These are phyloP conservation scores for Limnomonas spitsbergensis DNA, from an alignment of 139 green algal genomes.

Conservation along the genomic window DNA sequence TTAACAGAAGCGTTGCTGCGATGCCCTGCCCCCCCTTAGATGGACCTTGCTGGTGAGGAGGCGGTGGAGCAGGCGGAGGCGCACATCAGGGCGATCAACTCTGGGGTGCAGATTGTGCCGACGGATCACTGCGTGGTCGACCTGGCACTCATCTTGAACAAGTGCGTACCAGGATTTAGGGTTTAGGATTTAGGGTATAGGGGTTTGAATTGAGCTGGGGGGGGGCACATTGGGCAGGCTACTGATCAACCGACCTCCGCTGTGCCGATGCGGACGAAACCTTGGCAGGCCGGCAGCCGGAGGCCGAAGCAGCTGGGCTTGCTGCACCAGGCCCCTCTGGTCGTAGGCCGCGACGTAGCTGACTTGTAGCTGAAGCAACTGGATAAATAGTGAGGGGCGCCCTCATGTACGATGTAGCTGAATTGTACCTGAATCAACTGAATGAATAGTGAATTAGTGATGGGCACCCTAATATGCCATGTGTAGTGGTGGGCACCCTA, in stretches of 20 bases:
- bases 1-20: too few species aligned
- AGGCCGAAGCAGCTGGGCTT: neutral
- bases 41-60: constrained; percentile 62
- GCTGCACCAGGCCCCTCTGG: neutral
- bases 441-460: too few species aligned
- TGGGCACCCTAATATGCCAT: too few species aligned
- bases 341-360: too few species aligned
- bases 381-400: too few species aligned
- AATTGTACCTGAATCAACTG: too few species aligned
- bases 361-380: too few species aligned
- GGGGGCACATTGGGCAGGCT: neutral
- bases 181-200: constrained; percentile 6
- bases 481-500: too few species aligned
- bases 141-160: constrained; percentile 61
- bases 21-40: too few species aligned
- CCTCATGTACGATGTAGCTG: too few species aligned
- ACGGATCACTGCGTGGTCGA: constrained; percentile 64
- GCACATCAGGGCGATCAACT: constrained; percentile 67
- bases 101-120: constrained; percentile 52
- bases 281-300: too few species aligned
- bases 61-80: constrained; percentile 42
- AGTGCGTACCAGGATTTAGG: neutral
- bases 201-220: neutral
- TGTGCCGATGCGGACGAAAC: too few species aligned
- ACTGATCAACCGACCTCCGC: neutral